Base-by-base conservation (phyloP, 495 filamentous ascomycete species). In the Penicillium cosmopolitanum region DNA sequence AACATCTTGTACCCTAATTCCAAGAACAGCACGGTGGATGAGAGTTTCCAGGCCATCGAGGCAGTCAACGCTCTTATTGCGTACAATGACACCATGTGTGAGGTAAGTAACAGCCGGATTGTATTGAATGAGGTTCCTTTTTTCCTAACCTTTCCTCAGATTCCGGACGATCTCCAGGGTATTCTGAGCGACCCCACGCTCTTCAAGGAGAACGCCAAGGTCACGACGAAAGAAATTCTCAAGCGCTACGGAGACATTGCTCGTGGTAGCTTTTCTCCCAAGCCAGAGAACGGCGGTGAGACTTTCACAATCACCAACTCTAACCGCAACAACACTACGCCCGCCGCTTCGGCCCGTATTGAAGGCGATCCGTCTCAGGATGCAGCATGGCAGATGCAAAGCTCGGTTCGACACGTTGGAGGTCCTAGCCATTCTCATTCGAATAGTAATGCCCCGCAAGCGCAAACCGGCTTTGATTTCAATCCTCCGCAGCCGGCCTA, bases 201-300 rank as follows among this genome's bases (percentile, higher is more conserved):
- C 47, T 93, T 96, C 73, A 89, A 84, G 70, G 88, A 85, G 63
- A 87, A 81, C 59, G 85, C 87, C 40, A 94, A 99, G 54, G 86
- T 98, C 50, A 97, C 96, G 2, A 93, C 93, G 2, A 98, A 99
- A 69, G 95, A 98, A 67, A 98, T 99, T 53, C 83, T 99, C 21
- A 92, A 93, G 70, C 84, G 90, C 42, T 93, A 93, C 69, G 90
- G 89, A 7, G 89, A 92, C 62, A 89, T 93, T 61, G 82, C 82
- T 38, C 80, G 80, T 12, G 84, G 79, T 59, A 80, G 80, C 43
- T 75, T 85, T 19, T 79, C 85, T 11, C 81, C 79, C 58, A 82
- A 83, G 64, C 80, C 80, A n/a, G 78, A 80, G 60, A 79, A 86
- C 55, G 73, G 85, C 54, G 77, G 80, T 65, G 83, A 90, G 63